These are phyloP conservation scores for Pisolithus microcarpus DNA, from an alignment of 768 basidiomycete genomes.

Conservation along the genomic window DNA sequence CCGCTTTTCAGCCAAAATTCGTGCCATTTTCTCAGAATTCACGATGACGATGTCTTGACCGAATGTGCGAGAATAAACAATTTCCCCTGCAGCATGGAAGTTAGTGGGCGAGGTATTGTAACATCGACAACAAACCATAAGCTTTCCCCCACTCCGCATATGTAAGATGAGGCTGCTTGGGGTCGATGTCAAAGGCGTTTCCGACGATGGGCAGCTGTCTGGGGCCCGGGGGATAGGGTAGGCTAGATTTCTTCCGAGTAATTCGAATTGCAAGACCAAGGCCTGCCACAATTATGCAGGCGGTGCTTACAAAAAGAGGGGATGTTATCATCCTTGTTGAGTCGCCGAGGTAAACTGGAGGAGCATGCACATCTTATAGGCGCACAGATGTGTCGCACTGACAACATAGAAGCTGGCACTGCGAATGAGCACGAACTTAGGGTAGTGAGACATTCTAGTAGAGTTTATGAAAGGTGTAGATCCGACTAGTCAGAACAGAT, in stretches of 20 bases:
- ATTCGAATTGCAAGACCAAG: neutral
- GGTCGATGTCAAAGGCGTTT: conserved; percentile 10
- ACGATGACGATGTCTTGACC: conserved; percentile 4
- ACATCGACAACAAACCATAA: conserved; percentile 7
- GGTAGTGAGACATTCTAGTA: no score
- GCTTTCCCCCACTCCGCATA: conserved; percentile 15
- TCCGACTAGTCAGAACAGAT: no score
- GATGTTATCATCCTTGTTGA: no score
- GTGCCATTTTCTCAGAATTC: conserved; percentile 6
- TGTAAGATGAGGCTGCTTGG: conserved; percentile 5
- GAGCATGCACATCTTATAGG: no score
- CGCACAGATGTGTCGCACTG: no score
- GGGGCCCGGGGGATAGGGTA: conserved; percentile 13
- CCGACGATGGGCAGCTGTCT: conserved; percentile 8
- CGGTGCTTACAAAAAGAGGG: neutral
- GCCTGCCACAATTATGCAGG: neutral
- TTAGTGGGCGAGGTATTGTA: neutral
- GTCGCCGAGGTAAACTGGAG: no score
- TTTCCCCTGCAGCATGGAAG: neutral
- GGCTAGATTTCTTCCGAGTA: neutral
- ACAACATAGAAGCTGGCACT: no score
- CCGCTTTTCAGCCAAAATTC: conserved; percentile 3
- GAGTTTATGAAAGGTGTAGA: no score
- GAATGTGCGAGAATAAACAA: neutral
- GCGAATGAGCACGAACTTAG: no score